Evolutionary conservation across 1,284 basidiomycete species (phyloP).

Genomic region (Xanthoconium separans): DNA sequence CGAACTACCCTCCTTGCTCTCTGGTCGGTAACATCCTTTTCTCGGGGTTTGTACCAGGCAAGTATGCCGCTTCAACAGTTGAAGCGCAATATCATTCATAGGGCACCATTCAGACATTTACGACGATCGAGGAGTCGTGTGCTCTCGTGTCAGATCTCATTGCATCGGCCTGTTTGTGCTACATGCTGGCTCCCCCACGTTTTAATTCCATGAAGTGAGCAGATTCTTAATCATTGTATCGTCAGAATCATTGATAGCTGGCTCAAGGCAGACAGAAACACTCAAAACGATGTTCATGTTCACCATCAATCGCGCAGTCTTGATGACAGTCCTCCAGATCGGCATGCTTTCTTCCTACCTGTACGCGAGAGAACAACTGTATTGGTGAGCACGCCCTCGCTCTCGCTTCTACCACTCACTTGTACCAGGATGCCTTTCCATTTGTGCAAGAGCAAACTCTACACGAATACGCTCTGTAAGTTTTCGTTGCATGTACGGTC

Average conservation of each 20-base stretch:
- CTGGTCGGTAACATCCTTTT: constrained; percentile 9
- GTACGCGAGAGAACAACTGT: constrained; percentile 13
- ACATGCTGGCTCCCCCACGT: constrained; percentile 14
- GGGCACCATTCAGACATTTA: constrained; percentile 5
- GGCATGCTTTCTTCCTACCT: constrained; percentile 19
- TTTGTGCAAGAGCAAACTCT: constrained; percentile 42
- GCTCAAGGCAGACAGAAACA: constrained; percentile 13
- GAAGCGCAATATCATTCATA: not conserved
- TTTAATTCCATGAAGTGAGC: constrained; percentile 9
- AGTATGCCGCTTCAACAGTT: not conserved
- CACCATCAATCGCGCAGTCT: constrained; percentile 20
- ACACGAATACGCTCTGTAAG: constrained; percentile 20
- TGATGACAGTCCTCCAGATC: constrained; percentile 20
- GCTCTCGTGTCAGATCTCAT: constrained; percentile 18
- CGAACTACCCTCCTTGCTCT: constrained; percentile 15
- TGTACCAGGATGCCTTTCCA: constrained; percentile 20
- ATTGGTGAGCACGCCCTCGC: constrained; percentile 9
- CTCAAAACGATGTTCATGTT: constrained; percentile 20
- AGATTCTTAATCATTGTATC: not conserved
- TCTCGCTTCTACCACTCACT: not conserved
- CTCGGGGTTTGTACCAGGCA: constrained; percentile 12
- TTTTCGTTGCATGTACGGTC: not conserved
- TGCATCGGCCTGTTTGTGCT: constrained; percentile 18
- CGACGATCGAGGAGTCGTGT: constrained; percentile 17
- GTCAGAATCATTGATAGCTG: not conserved